phyloP scores from a whole-genome alignment of 1,139 yeast genomes.

The Magnusiomyces sp. region DNA sequence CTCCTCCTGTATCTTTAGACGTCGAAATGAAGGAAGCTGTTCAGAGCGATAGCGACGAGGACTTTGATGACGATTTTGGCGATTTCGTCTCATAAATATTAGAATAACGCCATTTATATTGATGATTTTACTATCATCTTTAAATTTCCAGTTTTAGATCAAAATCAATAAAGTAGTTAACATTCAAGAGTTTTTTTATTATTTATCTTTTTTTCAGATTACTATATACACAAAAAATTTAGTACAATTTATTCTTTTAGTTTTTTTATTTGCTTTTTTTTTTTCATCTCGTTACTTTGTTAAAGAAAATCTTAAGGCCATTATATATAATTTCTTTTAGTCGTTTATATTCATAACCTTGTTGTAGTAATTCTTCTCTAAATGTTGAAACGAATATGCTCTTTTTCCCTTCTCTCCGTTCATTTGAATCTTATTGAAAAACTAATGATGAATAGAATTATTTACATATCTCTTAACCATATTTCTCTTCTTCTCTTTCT shows the following conservation, averaged over 20 bases:
- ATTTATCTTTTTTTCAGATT: no score
- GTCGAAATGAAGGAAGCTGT: neutral
- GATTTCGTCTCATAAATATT: slow-evolving; percentile 35
- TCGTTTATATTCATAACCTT: no score
- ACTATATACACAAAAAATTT: slow-evolving; percentile 18
- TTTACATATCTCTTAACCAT: slow-evolving; percentile 55
- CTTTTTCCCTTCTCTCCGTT: neutral
- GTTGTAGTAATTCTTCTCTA: no score
- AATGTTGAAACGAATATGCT: no score
- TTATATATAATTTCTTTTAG: neutral
- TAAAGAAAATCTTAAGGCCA: neutral
- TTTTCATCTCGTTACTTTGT: neutral
- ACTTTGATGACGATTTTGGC: slow-evolving; percentile 36
- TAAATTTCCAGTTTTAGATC: no score
- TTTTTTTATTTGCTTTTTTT: neutral
- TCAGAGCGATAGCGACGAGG: neutral
- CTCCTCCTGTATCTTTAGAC: slow-evolving; percentile 13
- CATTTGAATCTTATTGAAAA: no score
- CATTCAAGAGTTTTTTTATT: no score
- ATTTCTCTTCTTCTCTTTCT: slow-evolving; percentile 47
- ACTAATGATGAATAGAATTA: neutral
- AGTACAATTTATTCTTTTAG: neutral
- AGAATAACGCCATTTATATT: no score
- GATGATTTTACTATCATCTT: no score
- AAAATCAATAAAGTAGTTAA: no score